Evolutionary conservation across 768 basidiomycete genomes (phyloP).

Genomic region (Pleurotus eryngii): DNA sequence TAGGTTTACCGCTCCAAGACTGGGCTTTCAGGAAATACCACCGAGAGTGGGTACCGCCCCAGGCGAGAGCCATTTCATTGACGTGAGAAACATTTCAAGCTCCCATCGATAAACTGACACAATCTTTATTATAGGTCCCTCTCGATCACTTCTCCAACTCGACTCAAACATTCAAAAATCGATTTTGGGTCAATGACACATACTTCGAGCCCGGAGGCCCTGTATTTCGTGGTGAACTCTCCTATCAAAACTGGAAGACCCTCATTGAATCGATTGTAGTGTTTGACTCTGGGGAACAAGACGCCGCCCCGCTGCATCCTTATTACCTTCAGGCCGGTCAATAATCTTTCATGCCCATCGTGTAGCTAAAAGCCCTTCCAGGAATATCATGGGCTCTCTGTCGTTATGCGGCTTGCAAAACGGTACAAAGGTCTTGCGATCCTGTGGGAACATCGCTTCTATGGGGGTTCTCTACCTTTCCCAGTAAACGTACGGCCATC

Average conservation of each 20-base stretch:
- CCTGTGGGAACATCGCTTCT: constrained; percentile 50
- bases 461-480: constrained; percentile 46
- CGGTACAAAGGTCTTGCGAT: constrained; percentile 44
- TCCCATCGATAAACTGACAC: not conserved
- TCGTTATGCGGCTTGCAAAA: constrained; percentile 44
- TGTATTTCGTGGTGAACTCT: constrained; percentile 32
- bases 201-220: constrained; percentile 47
- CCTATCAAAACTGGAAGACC: not conserved
- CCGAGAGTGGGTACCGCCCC: no score
- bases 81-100: no score
- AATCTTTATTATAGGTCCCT: constrained; percentile 32
- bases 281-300: constrained; percentile 50
- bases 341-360: not conserved
- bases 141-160: constrained; percentile 41
- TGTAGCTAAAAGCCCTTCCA: constrained; percentile 8
- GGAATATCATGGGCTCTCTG: constrained; percentile 49
- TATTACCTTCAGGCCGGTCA: constrained; percentile 43
- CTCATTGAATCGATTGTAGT: constrained; percentile 23
- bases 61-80: no score
- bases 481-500: constrained; percentile 35
- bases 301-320: constrained; percentile 43
- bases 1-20: no score
- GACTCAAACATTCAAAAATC: constrained; percentile 35
- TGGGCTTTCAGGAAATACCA: no score
- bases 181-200: constrained; percentile 47